Conservation (phyloP, 108 stramenopile genomes). For the Skeletonema tropicum region DNA sequence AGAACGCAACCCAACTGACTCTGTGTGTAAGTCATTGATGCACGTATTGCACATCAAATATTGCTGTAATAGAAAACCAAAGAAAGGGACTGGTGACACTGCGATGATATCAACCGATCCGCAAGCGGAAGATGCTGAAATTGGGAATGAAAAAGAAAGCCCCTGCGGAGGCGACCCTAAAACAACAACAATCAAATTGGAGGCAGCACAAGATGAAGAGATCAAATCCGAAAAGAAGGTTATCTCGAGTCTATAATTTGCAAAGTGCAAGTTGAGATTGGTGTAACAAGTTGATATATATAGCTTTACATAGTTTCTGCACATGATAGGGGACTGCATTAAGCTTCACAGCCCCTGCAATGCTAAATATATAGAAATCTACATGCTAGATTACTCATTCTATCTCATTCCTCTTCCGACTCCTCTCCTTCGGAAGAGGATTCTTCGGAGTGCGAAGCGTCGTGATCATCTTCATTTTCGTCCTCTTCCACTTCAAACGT, state of each 20-base stretch:
- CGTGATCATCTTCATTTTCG: too few relatives aligned
- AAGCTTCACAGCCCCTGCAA: neutral
- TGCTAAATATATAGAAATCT: too few relatives aligned
- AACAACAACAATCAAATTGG: neutral
- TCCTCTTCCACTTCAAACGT: too few relatives aligned
- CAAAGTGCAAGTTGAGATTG: neutral
- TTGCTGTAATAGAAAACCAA: conserved; percentile 11
- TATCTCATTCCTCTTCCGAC: too few relatives aligned
- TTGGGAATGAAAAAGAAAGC: neutral
- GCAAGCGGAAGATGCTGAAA: neutral
- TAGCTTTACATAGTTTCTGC: neutral
- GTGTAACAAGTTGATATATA: too few relatives aligned
- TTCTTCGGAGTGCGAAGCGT: too few relatives aligned
- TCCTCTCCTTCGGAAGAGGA: too few relatives aligned
- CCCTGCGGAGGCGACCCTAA: neutral
- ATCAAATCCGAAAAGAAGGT: neutral
- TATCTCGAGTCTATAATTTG: neutral
- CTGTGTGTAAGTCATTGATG: conserved; percentile 6
- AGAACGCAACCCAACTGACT: conserved; percentile 8
- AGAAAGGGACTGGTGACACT: neutral
- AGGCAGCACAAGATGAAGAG: neutral
- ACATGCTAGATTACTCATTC: too few relatives aligned
- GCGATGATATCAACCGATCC: neutral
- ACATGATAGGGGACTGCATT: neutral
- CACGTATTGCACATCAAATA: neutral